phyloP scores from a whole-genome alignment of 352 stramenopile species.

The Peronospora farinosa region DNA sequence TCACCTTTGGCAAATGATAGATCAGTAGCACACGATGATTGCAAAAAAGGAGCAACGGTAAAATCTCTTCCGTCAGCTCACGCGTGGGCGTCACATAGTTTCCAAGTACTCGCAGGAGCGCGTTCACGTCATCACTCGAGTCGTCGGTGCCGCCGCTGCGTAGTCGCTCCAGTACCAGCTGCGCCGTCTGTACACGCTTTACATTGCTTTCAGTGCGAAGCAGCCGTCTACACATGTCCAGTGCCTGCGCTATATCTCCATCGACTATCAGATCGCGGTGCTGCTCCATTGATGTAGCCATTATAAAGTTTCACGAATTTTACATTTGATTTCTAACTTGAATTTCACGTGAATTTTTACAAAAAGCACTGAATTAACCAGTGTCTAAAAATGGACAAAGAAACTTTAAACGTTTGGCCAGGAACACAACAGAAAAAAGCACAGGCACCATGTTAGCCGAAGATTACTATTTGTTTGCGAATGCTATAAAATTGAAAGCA shows the following conservation, averaged over 20 bases:
- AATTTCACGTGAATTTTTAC: too few species aligned
- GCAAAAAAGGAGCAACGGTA: conserved; percentile 65
- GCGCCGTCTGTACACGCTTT: conserved; percentile 42
- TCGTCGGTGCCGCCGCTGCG: conserved; percentile 40
- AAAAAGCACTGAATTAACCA: too few species aligned
- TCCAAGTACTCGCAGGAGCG: conserved; percentile 63
- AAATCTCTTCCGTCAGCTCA: conserved; percentile 64
- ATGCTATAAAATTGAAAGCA: too few species aligned
- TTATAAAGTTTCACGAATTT: background rate
- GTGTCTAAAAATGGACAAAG: too few species aligned
- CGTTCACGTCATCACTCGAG: conserved; percentile 61
- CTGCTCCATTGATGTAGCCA: conserved; percentile 25
- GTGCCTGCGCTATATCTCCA: conserved; percentile 32
- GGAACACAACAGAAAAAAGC: too few species aligned
- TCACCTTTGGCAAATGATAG: conserved; percentile 72
- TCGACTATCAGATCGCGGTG: conserved; percentile 48
- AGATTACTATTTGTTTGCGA: too few species aligned
- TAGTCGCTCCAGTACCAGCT: conserved; percentile 65
- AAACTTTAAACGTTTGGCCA: too few species aligned
- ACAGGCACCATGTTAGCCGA: too few species aligned
- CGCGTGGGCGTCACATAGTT: conserved; percentile 65
- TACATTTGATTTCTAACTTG: too few species aligned
- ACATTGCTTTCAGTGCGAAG: conserved; percentile 40
- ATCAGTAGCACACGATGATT: conserved; percentile 74
- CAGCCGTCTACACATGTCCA: conserved; percentile 48